Percentiles rank a stretch among this genome's conserved stretches.
Conservation (phyloP, 495 filamentous ascomycete species). For the Clohesyomyces aquaticus region DNA sequence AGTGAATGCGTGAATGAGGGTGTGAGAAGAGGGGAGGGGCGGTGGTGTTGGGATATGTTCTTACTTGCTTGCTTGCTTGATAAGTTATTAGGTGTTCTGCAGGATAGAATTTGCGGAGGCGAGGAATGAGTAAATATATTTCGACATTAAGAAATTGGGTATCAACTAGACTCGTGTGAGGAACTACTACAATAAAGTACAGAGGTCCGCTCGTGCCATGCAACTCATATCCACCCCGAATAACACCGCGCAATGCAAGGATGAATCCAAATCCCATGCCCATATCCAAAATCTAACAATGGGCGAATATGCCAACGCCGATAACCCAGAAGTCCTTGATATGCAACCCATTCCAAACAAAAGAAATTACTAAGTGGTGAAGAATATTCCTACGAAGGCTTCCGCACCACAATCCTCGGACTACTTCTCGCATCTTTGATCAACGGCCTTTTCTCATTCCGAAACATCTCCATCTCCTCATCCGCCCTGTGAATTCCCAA, state of each 20-base stretch:
- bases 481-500: too few relatives aligned
- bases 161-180: background rate
- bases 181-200: background rate
- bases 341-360: too few relatives aligned
- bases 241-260: background rate
- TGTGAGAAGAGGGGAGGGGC: background rate
- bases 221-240: background rate
- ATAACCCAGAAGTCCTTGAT: too few relatives aligned
- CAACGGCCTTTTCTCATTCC: background rate
- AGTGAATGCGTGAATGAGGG: too few relatives aligned
- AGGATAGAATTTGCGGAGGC: background rate
- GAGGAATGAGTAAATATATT: background rate
- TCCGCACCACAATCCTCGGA: constrained; percentile 22
- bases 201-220: background rate
- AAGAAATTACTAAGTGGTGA: background rate
- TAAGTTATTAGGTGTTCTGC: background rate
- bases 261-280: background rate
- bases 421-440: constrained; percentile 27
- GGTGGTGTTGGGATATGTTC: too few relatives aligned
- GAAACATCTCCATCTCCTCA: too few relatives aligned
- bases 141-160: constrained; percentile 1
- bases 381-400: background rate
- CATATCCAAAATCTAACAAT: constrained; percentile 16
- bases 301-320: too few relatives aligned
- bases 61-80: too few relatives aligned